A percentile compares a stretch with the other conserved stretches of the same genome.
phyloP scores from a whole-genome alignment of 495 filamentous ascomycete species.

The Staphylotrichum longicolle region DNA sequence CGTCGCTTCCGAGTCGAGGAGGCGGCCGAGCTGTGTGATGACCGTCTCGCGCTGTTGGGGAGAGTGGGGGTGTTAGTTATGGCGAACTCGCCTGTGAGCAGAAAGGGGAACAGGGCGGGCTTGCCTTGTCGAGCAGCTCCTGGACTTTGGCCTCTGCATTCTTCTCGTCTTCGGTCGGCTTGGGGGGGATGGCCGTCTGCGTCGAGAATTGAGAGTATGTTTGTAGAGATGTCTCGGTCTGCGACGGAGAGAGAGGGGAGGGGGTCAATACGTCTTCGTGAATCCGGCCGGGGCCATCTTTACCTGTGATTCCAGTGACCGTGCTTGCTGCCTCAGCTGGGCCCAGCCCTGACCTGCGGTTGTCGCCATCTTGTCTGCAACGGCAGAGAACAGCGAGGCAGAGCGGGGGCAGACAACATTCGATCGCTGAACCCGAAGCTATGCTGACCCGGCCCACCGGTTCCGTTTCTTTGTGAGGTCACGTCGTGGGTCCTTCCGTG shows the following conservation, averaged over 20 bases:
- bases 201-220: constrained; percentile 95
- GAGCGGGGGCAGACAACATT: constrained; percentile 15
- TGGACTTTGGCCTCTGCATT: constrained; percentile 76
- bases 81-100: neutral
- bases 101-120: neutral
- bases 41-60: constrained; percentile 69
- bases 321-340: constrained; percentile 90
- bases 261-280: constrained; percentile 63
- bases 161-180: constrained; percentile 82
- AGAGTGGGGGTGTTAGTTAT: constrained; percentile 12
- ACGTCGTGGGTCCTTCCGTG: neutral
- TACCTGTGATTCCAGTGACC: constrained; percentile 91
- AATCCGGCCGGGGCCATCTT: constrained; percentile 57
- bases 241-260: neutral
- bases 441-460: constrained; percentile 4
- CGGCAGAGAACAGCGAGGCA: constrained; percentile 9
- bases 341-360: constrained; percentile 82
- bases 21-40: constrained; percentile 77
- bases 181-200: constrained; percentile 70
- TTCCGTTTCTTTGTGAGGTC: constrained; percentile 12
- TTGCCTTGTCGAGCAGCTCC: constrained; percentile 76
- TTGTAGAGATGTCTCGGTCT: constrained; percentile 94
- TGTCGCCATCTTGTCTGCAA: constrained; percentile 58
- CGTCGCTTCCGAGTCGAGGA: constrained; percentile 91
- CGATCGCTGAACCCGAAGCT: constrained; percentile 7